Evolutionary conservation across 2,329 filamentous ascomycete genomes (phyloP), one percentile per base, ranked within the genome.

Genomic region (Periconia sp.): DNA sequence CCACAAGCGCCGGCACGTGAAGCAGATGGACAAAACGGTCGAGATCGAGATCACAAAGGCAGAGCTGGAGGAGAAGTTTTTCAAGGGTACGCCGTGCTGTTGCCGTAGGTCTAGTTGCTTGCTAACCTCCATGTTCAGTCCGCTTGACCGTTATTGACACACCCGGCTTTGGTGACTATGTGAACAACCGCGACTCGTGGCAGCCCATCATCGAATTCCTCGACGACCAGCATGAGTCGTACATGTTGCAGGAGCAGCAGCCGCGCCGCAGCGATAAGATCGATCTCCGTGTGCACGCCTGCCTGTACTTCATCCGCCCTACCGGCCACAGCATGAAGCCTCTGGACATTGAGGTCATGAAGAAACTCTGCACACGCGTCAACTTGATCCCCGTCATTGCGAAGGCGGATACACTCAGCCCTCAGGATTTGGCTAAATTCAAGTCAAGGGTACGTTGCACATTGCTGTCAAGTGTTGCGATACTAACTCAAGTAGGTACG

Each of bases 11-110:
- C 89, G 94, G 70, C 94, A 99, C 77, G 89, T 94, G 78, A 99
- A 99, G 85, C 94, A 99, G 81, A 85, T 97, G 61, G 94, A 99
- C 80, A 97, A 97, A 84, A 99, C 94, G 9, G 94, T 99, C 57
- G 95, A 99, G 80, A 99, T 99, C 63, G 94, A 99, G 77, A 99
- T 99, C 72, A 99, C 94, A 74, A 99, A 99, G 84, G 94, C 94
- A 47, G 94, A 99, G 80, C 80, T 99, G 54, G 94, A 99, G 79
- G 94, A 99, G 87, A 99, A 99, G 81, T 99, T 99, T 83, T 99
- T 99, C 87, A 99, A 99, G 84, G 92, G 92, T 96, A 63, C 54
- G 22, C n/a, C n/a, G n/a, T n/a, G n/a, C n/a, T n/a, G n/a, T n/a
- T n/a, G n/a, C n/a, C n/a, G n/a, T n/a, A n/a, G n/a, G n/a, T n/a